phyloP scores from a whole-genome alignment of 1,284 basidiomycete genomes.

The Vanrija sp. region DNA sequence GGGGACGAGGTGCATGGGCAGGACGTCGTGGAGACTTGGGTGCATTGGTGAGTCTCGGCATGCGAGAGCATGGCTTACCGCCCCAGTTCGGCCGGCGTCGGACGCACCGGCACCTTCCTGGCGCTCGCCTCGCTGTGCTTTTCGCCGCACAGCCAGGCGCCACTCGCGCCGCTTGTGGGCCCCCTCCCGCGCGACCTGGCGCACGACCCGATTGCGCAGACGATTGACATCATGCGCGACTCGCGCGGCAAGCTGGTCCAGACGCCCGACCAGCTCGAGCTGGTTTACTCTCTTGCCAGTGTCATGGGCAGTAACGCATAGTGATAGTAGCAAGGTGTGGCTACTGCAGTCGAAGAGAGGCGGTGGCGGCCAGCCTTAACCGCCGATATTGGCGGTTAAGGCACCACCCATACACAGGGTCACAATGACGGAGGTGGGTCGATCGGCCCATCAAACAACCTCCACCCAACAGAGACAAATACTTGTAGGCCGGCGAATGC shows the following conservation, averaged over 20 bases:
- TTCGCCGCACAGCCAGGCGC: background rate
- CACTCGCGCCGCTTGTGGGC: conserved; percentile 19
- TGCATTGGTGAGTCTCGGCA: conserved; percentile 38
- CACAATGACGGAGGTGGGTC: too few relatives aligned
- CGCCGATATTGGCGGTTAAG: too few relatives aligned
- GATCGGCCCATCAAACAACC: too few relatives aligned
- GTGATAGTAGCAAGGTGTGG: too few relatives aligned
- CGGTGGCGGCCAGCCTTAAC: too few relatives aligned
- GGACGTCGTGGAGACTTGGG: conserved; percentile 40
- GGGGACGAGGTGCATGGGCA: conserved; percentile 17
- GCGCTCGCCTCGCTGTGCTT: conserved; percentile 32
- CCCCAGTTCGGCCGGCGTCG: conserved; percentile 43
- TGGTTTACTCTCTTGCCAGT: conserved; percentile 16
- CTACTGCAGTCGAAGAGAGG: too few relatives aligned
- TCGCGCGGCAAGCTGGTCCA: conserved; percentile 37
- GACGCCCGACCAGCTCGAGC: conserved; percentile 29
- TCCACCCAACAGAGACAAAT: too few relatives aligned
- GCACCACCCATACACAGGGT: too few relatives aligned
- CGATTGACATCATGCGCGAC: conserved; percentile 37
- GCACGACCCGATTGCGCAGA: conserved; percentile 25
- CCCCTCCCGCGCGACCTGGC: conserved; percentile 17
- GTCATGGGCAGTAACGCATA: too few relatives aligned
- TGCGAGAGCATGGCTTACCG: background rate
- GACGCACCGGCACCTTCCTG: conserved; percentile 43
- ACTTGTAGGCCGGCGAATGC: too few relatives aligned